Percentiles rank a stretch among this genome's conserved stretches.
Conservation (phyloP, 2,329 filamentous ascomycete genomes). For the Trichoderma atroviride region DNA sequence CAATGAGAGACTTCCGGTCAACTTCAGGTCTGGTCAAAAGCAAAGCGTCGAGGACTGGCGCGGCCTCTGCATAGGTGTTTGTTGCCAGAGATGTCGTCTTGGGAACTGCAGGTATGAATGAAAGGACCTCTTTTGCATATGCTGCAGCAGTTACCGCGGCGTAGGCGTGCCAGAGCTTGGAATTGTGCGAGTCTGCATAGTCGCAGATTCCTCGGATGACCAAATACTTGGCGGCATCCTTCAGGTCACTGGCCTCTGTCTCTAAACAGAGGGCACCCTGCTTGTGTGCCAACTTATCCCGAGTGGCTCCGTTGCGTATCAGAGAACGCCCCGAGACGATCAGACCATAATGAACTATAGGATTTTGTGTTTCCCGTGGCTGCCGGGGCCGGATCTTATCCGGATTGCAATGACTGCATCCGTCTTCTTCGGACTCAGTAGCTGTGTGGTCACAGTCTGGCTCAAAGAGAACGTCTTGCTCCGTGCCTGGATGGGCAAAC, state of each 20-base stretch:
- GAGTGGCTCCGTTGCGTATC: conserved; percentile 1
- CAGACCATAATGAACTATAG: neutral
- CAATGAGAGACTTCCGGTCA: conserved; percentile 6
- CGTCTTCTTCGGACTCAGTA: neutral
- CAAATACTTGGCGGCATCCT: conserved; percentile 3
- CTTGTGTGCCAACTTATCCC: conserved; percentile 2
- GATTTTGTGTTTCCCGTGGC: neutral
- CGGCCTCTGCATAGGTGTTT: conserved; percentile 11
- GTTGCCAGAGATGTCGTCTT: conserved; percentile 5
- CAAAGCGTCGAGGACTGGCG: conserved; percentile 6
- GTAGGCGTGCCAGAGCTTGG: conserved; percentile 10
- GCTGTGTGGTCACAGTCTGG: neutral
- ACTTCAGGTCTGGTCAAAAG: neutral
- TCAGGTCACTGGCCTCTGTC: neutral
- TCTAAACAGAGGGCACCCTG: conserved; percentile 12
- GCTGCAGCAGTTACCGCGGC: neutral
- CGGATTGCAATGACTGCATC: neutral
- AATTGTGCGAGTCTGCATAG: conserved; percentile 7
- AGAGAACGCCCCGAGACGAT: neutral
- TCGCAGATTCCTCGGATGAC: conserved; percentile 11
- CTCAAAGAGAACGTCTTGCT: conserved; percentile 12
- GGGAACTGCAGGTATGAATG: neutral
- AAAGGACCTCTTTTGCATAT: conserved; percentile 14
- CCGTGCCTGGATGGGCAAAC: conserved; percentile 9
- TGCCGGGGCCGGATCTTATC: conserved; percentile 5